A percentile compares a stretch with the other conserved stretches of the same genome.
Conservation (phyloP, 768 basidiomycete genomes). For the Lactarius evosmus region DNA sequence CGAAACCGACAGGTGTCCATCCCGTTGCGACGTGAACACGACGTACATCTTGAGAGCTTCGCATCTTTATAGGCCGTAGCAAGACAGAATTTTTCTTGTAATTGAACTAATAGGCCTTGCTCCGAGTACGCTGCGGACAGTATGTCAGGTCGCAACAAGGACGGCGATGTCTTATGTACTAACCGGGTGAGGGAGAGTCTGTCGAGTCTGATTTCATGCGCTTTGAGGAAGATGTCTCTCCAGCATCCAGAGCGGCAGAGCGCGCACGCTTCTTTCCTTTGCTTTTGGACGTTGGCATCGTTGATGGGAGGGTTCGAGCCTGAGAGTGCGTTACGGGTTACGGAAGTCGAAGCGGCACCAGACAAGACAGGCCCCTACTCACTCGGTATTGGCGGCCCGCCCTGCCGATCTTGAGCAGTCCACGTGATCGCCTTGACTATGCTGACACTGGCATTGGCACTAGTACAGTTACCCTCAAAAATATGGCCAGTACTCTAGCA, state of each 20-base stretch:
- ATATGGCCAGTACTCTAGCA: slow-evolving; percentile 30
- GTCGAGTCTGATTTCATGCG: slow-evolving; percentile 21
- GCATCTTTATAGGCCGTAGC: slow-evolving; percentile 24
- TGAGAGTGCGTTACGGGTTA: slow-evolving; percentile 10
- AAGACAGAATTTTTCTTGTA: slow-evolving; percentile 26
- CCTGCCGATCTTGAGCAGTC: background rate
- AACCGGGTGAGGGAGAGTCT: slow-evolving; percentile 13
- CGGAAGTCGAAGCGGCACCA: slow-evolving; percentile 6
- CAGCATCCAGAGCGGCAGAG: slow-evolving; percentile 9
- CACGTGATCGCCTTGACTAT: background rate
- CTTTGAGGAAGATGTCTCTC: slow-evolving; percentile 21
- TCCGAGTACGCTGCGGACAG: slow-evolving; percentile 10
- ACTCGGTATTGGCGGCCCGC: slow-evolving; percentile 1
- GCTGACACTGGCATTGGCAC: background rate
- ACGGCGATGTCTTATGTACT: background rate
- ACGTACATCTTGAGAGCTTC: slow-evolving; percentile 73
- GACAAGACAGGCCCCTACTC: slow-evolving; percentile 13
- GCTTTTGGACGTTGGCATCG: slow-evolving; percentile 20
- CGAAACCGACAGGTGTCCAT: slow-evolving; percentile 85
- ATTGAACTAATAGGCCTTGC: background rate
- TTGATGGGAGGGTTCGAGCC: slow-evolving; percentile 1
- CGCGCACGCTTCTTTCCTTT: slow-evolving; percentile 21
- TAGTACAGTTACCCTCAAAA: background rate
- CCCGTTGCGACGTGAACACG: slow-evolving; percentile 81
- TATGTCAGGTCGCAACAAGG: slow-evolving; percentile 15